Evolutionary conservation across 208 protist species (phyloP).

Genomic region (Porcisia deanei): DNA sequence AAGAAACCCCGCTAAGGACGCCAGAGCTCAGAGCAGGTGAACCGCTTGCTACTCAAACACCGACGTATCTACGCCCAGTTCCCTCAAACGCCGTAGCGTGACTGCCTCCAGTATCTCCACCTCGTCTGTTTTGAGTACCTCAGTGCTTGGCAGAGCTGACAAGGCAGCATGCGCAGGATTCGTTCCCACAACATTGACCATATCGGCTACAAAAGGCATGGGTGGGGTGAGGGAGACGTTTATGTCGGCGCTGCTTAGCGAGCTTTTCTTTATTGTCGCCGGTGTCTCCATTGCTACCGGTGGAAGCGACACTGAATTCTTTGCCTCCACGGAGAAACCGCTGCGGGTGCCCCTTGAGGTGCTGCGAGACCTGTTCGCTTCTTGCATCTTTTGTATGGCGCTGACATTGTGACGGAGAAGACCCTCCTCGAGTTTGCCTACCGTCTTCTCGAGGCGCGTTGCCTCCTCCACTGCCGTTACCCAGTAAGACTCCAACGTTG

Average conservation of each 20-base stretch:
- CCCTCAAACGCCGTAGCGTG: slow-evolving; percentile 56
- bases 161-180: not conserved
- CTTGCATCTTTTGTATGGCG: slow-evolving; percentile 10
- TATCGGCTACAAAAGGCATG: slow-evolving; percentile 10
- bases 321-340: not conserved
- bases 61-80: slow-evolving; percentile 64
- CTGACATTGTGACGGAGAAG: slow-evolving; percentile 21
- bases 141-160: slow-evolving; percentile 11
- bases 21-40: not conserved
- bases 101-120: slow-evolving; percentile 71
- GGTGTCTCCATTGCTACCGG: not conserved
- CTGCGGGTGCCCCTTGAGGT: slow-evolving; percentile 1
- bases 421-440: slow-evolving; percentile 63
- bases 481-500: slow-evolving; percentile 83
- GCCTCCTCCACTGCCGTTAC: slow-evolving; percentile 56
- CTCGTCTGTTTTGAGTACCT: slow-evolving; percentile 69
- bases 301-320: not conserved
- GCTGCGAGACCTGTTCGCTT: not conserved
- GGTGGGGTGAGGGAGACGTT: slow-evolving; percentile 16
- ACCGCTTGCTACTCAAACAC: slow-evolving; percentile 17
- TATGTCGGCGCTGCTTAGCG: slow-evolving; percentile 20
- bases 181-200: not conserved
- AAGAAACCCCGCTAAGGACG: not conserved
- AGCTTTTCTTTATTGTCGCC: not conserved
- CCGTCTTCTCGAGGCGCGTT: slow-evolving; percentile 57